Evolutionary conservation across 768 basidiomycete genomes (phyloP).

Genomic region (Termitomyces sp.): DNA sequence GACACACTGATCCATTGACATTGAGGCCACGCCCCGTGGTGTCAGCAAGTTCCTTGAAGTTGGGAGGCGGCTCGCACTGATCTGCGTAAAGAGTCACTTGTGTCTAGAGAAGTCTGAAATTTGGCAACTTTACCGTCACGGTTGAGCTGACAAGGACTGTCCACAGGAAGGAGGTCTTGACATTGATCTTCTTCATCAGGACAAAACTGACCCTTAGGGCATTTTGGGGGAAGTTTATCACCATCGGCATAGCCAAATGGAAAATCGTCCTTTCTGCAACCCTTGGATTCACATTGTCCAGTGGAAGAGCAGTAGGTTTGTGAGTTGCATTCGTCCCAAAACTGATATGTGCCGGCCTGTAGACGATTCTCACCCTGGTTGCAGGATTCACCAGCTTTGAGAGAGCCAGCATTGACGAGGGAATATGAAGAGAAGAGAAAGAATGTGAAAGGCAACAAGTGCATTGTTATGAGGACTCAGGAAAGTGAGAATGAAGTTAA

Average conservation of each 20-base stretch:
- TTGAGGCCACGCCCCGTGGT: slow-evolving; percentile 64
- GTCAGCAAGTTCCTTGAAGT: slow-evolving; percentile 62
- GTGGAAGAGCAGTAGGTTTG: slow-evolving; percentile 59
- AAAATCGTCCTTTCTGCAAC: slow-evolving; percentile 75
- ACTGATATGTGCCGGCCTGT: slow-evolving; percentile 74
- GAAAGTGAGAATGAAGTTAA: too few species aligned
- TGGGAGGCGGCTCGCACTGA: slow-evolving; percentile 69
- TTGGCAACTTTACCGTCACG: slow-evolving; percentile 63
- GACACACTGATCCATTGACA: slow-evolving; percentile 79
- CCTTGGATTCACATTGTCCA: slow-evolving; percentile 56
- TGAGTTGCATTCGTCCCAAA: slow-evolving; percentile 74
- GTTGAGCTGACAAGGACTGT: slow-evolving; percentile 76
- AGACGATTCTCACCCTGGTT: slow-evolving; percentile 59
- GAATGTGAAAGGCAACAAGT: slow-evolving; percentile 43
- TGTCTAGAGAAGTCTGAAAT: neutral
- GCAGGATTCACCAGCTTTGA: slow-evolving; percentile 44
- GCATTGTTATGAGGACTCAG: slow-evolving; percentile 4
- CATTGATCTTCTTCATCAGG: slow-evolving; percentile 81
- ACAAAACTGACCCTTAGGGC: slow-evolving; percentile 65
- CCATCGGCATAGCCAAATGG: slow-evolving; percentile 62
- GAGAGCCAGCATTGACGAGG: slow-evolving; percentile 43
- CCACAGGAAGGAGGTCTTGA: slow-evolving; percentile 54
- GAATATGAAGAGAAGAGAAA: slow-evolving; percentile 44
- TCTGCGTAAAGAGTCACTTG: slow-evolving; percentile 40
- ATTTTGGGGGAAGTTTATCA: slow-evolving; percentile 54